Percentiles rank a stretch among this genome's conserved stretches.
These are phyloP conservation scores for Heterobasidion occidentale DNA, from an alignment of 1,284 basidiomycete species.

Conservation along the genomic window DNA sequence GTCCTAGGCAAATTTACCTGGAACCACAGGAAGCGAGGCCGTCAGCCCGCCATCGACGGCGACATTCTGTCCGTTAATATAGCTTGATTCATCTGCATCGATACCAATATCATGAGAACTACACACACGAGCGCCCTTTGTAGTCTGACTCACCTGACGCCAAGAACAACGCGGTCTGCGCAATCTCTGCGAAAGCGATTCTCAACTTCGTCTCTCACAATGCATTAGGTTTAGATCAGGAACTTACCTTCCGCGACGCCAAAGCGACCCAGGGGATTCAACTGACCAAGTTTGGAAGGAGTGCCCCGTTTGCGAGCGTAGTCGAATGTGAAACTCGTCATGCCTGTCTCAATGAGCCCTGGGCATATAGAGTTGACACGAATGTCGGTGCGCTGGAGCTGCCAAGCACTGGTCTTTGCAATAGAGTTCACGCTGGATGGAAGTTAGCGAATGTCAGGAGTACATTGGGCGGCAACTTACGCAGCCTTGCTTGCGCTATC, in stretches of 20 bases:
- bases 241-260: slow-evolving; percentile 66
- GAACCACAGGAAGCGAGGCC: slow-evolving; percentile 65
- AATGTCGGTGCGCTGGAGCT: slow-evolving; percentile 76
- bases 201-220: not conserved
- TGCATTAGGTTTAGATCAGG: not conserved
- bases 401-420: slow-evolving; percentile 75
- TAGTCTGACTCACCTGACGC: slow-evolving; percentile 60
- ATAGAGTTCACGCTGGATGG: slow-evolving; percentile 70
- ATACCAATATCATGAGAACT: slow-evolving; percentile 4
- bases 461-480: slow-evolving; percentile 34
- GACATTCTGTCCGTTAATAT: slow-evolving; percentile 87
- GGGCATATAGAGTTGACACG: slow-evolving; percentile 90
- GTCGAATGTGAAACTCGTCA: slow-evolving; percentile 74
- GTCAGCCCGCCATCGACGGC: slow-evolving; percentile 84
- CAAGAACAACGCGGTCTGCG: slow-evolving; percentile 78
- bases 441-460: slow-evolving; percentile 3
- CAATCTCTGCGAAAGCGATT: slow-evolving; percentile 51
- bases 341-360: slow-evolving; percentile 86
- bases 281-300: slow-evolving; percentile 71
- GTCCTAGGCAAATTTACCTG: slow-evolving; percentile 44
- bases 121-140: not conserved
- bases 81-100: slow-evolving; percentile 75
- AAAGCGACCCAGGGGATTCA: slow-evolving; percentile 80
- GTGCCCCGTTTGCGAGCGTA: slow-evolving; percentile 70
- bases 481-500: slow-evolving; percentile 90